Base-by-base conservation (phyloP, 371 early-diverging fungal species). In the Actinomortierella wolfii region DNA sequence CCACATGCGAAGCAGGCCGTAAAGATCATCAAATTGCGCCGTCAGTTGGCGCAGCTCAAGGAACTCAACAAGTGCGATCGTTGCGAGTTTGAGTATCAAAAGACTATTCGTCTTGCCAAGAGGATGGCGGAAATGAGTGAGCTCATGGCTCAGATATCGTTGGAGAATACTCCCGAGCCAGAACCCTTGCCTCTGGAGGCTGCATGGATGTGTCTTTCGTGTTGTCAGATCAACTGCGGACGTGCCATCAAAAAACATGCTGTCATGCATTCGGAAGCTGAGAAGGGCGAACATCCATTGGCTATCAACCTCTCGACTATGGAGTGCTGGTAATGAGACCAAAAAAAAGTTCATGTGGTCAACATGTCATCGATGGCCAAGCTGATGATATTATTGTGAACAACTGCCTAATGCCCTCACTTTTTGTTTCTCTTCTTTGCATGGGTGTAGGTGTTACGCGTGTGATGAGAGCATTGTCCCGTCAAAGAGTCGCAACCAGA, bases 201-300 rank as follows among this genome's bases (percentile, higher is more conserved):
- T 0, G 43, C 71, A 6, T 78, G 76, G 78, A 47, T 78, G 48
- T 78, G 79, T 54, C 44, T 77, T 20, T 49, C 57, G 11, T 78
- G 79, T 57, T 48, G 52, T 25, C 51, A 77, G 50, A 51, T 64
- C 42, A 57, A 66, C 21, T 78, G 79, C 42, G 77, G 79, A 21
- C 58, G 68, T 13, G 9, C 63, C 6, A 5, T 47, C 39, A 62
- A 59, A 34, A 13, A 61, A 43, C 78, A 78, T 52, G 71, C 64
- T n/a, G 1, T 56, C 1, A 21, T 18, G 6, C 78, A 78, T 43
- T 46, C 54, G 24, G 51, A 67, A 7, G 34, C 34, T 34, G 52
- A 46, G 15, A 61, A 51, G 51, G 44, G 40, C n/a, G 42, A 63
- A 20, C 78, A 78, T 43, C 34, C 68, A 0, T 41, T 78, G 23